Conservation (phyloP, 257 asterid genomes). For the Ilex aquifolium region DNA sequence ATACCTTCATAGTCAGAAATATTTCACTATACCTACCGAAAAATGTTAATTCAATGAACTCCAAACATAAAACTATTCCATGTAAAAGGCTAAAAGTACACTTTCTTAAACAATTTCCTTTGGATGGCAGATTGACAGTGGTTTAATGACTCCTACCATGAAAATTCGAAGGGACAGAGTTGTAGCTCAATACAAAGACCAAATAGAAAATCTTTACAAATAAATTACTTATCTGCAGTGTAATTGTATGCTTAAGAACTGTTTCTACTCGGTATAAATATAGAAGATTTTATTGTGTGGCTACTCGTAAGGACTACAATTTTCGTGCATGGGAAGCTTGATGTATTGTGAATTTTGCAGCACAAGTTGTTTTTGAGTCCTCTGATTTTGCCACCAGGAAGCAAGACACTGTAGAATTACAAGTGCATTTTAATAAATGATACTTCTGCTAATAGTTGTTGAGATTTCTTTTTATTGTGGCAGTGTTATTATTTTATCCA, state of each 20-base stretch:
- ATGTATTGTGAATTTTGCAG: too few relatives aligned
- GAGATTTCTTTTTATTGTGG: too few relatives aligned
- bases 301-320: too few relatives aligned
- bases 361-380: too few relatives aligned
- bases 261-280: too few relatives aligned
- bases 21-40: background rate
- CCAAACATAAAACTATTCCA: background rate
- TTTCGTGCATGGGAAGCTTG: too few relatives aligned
- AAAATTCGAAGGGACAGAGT: conserved; percentile 77
- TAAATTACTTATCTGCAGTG: conserved; percentile 7
- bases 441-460: too few relatives aligned
- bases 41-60: background rate
- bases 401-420: too few relatives aligned
- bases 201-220: conserved; percentile 56
- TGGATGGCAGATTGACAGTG: conserved; percentile 66
- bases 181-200: conserved; percentile 49
- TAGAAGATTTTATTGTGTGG: too few relatives aligned
- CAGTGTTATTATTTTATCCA: too few relatives aligned
- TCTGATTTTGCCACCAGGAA: too few relatives aligned
- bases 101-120: conserved; percentile 3
- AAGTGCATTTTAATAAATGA: too few relatives aligned
- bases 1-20: background rate
- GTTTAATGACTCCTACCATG: conserved; percentile 95
- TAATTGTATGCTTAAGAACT: background rate
- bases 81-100: background rate